A percentile compares a stretch with the other conserved stretches of the same genome.
Evolutionary conservation across 1,284 basidiomycete genomes (phyloP).

Genomic region (Termitomyces sp.): DNA sequence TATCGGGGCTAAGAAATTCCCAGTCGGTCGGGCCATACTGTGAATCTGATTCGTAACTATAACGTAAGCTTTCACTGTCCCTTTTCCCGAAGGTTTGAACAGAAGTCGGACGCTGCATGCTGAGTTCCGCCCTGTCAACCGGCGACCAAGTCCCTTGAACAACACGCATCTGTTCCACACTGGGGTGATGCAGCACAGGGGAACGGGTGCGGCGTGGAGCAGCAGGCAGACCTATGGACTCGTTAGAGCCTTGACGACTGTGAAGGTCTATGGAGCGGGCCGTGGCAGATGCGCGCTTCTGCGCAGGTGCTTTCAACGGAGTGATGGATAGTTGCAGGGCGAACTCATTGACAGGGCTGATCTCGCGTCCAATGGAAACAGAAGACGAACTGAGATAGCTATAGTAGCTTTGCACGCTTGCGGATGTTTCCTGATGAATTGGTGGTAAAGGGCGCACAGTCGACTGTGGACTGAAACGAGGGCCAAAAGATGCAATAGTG

Average conservation of each 20-base stretch:
- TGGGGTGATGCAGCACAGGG: conserved; percentile 19
- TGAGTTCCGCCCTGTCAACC: conserved; percentile 1
- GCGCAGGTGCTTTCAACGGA: conserved; percentile 17
- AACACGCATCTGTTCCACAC: conserved; percentile 7
- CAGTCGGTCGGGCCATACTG: neutral
- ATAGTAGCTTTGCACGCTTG: conserved; percentile 22
- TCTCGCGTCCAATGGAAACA: conserved; percentile 28
- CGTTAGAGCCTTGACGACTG: conserved; percentile 17
- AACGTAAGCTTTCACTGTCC: conserved; percentile 4
- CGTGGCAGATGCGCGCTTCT: conserved; percentile 8
- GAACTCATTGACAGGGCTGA: conserved; percentile 31
- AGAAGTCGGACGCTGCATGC: conserved; percentile 8
- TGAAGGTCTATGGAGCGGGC: conserved; percentile 13
- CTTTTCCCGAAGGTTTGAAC: conserved; percentile 11
- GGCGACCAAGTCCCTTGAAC: conserved; percentile 9
- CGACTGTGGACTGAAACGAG: conserved; percentile 9
- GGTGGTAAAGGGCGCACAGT: conserved; percentile 19
- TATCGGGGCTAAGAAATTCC: neutral
- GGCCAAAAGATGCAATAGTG: conserved; percentile 5
- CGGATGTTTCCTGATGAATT: conserved; percentile 22
- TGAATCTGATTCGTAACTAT: neutral
- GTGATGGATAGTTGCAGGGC: conserved; percentile 25
- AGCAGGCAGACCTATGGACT: conserved; percentile 23
- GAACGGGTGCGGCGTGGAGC: conserved; percentile 28
- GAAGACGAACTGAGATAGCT: conserved; percentile 20